Base-by-base conservation (phyloP, 331 rosid species). In the Cydonia oblonga region DNA sequence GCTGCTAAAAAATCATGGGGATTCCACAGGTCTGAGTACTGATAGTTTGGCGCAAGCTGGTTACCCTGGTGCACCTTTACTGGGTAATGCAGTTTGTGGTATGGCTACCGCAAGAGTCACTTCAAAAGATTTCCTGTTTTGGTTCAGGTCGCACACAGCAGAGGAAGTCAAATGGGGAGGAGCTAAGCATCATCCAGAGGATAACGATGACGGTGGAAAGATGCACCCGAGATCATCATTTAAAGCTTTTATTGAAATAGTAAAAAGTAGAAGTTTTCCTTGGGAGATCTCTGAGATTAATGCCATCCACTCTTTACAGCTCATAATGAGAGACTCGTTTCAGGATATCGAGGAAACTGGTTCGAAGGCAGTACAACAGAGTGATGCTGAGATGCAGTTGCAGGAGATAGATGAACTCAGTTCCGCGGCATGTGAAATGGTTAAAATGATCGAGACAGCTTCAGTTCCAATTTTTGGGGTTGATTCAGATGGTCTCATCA, bases 141-240 rank as follows among this genome's bases (percentile, higher is more conserved):
- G 98, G 98, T 92, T 88, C 75, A 78, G 96, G 71, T 88, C 96
- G 68, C 96, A 88, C 74, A 79, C 79, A 20, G 96, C 96, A 20
- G 82, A 84, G 81, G 96, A 90, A 83, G 62, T 87, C 51, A 84
- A 83, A 56, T 90, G 96, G 98, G 96, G 96, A 73, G 96, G 92
- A 78, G 92, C 98, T 30, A 92, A 90, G 81, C 90, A 90, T 64
- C 90, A 90, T 67, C 89, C 92, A 23, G 69, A 77, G 79, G 89
- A 85, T 66, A 85, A 84, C 78, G 96, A 92, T 75, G 90, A 88
- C 35, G 78, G 90, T 51, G 85, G 79, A 60, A 90, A 83, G 78
- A 78, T 90, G 92, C 84, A 87, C 79, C 98, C 98, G 4, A 84
- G 96, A 63, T 85, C 89, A 64, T 92, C 96, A 9, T 90, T 90